These are phyloP conservation scores for Erodium chrysanthum DNA, from an alignment of 441 rosid genomes.

Conservation along the genomic window DNA sequence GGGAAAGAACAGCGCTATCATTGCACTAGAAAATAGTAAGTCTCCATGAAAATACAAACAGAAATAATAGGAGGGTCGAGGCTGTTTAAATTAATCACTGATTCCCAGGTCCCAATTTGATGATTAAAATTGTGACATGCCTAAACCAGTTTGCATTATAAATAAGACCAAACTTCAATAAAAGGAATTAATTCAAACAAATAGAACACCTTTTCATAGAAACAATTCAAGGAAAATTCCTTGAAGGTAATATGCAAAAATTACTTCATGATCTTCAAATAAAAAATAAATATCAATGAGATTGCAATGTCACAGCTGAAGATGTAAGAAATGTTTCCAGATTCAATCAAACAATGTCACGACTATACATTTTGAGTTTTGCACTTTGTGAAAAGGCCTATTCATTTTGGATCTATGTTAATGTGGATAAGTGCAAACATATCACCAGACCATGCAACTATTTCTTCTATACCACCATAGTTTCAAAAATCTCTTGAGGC, in stretches of 20 bases:
- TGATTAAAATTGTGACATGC: background rate
- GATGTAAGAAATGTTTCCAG: background rate
- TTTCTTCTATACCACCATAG: too few species aligned
- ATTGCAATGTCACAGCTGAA: background rate
- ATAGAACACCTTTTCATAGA: background rate
- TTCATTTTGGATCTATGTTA: background rate
- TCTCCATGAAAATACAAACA: background rate
- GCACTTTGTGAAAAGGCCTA: background rate
- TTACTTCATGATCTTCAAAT: background rate
- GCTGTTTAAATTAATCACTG: background rate
- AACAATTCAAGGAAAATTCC: background rate
- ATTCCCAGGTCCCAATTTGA: background rate
- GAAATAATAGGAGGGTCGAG: background rate
- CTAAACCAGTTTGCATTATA: background rate
- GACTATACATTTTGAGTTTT: background rate
- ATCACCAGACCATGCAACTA: background rate
- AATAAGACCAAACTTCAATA: background rate
- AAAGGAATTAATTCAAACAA: background rate
- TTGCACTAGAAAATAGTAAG: slow-evolving; percentile 1
- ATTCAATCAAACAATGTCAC: background rate
- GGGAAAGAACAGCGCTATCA: background rate
- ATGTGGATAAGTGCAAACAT: background rate
- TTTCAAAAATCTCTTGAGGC: too few species aligned
- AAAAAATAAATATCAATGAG: background rate
- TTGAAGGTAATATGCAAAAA: background rate